These are phyloP conservation scores for Colletotrichum sp. DNA, from an alignment of 2,329 filamentous ascomycete genomes.

Conservation along the genomic window DNA sequence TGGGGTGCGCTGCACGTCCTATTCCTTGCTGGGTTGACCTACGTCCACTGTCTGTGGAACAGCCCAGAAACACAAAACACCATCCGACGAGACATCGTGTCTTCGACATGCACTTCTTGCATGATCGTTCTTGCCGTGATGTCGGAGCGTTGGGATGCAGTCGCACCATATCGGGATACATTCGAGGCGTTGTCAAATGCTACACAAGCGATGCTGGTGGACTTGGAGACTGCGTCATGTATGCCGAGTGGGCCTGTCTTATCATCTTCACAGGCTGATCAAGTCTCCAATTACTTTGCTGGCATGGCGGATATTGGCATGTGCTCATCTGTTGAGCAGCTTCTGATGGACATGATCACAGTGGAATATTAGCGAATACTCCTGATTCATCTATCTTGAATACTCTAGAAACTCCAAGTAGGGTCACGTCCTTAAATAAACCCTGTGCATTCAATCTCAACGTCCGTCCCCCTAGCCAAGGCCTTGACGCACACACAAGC, in stretches of 20 bases:
- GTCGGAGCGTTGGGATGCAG: background rate
- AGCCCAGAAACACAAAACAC: background rate
- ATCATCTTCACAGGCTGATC: background rate
- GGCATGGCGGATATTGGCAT: background rate
- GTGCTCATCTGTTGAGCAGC: background rate
- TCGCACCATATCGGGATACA: background rate
- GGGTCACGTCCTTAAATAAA: background rate
- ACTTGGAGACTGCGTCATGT: background rate
- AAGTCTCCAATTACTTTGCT: background rate
- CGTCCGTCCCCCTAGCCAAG: background rate
- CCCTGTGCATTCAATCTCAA: background rate
- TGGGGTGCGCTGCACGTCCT: background rate
- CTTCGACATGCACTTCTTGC: background rate
- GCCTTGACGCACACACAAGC: background rate
- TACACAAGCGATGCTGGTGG: background rate
- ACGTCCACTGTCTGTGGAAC: background rate
- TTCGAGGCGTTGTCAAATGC: background rate
- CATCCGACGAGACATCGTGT: background rate
- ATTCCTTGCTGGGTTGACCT: background rate
- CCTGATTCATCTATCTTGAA: background rate
- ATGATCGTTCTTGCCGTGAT: background rate
- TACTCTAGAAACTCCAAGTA: background rate
- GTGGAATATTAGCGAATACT: background rate
- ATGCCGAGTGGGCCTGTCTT: background rate
- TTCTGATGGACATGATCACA: conserved; percentile 22